A percentile compares a stretch with the other conserved stretches of the same genome.
Evolutionary conservation across 2,329 filamentous ascomycete species (phyloP).

Genomic region (Penicillium sp.): DNA sequence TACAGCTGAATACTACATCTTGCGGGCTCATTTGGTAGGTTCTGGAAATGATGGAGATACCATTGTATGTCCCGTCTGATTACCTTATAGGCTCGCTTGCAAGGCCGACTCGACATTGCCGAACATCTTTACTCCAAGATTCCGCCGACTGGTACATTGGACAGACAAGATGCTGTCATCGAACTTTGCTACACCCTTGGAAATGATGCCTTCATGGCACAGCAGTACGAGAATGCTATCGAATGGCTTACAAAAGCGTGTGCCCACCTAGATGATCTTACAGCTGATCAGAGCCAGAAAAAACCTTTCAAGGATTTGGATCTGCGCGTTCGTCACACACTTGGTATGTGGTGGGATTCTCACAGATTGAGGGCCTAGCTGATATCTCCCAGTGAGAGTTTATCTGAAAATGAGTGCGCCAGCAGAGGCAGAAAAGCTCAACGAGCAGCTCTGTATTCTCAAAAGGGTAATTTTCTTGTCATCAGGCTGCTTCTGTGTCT

Average conservation of each 20-base stretch:
- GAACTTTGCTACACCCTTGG: conserved; percentile 71
- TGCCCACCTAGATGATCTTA: conserved; percentile 48
- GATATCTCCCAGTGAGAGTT: conserved; percentile 25
- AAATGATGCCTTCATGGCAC: conserved; percentile 50
- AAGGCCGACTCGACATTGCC: conserved; percentile 66
- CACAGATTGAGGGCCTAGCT: neutral
- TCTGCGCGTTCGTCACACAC: conserved; percentile 60
- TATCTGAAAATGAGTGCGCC: conserved; percentile 34
- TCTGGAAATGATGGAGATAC: neutral
- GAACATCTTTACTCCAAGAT: conserved; percentile 70
- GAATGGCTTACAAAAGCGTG: conserved; percentile 71
- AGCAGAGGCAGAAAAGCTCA: conserved; percentile 50
- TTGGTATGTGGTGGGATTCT: conserved; percentile 43
- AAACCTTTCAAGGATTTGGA: conserved; percentile 57
- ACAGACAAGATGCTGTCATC: conserved; percentile 53
- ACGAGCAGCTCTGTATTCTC: conserved; percentile 55
- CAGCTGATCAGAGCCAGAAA: conserved; percentile 34
- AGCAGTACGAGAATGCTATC: conserved; percentile 52
- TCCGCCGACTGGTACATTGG: conserved; percentile 30
- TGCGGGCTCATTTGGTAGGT: conserved; percentile 62
- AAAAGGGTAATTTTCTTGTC: conserved; percentile 35
- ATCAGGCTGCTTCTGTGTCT: neutral
- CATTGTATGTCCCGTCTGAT: neutral
- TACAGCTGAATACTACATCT: conserved; percentile 57
- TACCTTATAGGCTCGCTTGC: conserved; percentile 61